Conservation (phyloP, 371 early-diverging fungal species). For the Apophysomyces sp. region DNA sequence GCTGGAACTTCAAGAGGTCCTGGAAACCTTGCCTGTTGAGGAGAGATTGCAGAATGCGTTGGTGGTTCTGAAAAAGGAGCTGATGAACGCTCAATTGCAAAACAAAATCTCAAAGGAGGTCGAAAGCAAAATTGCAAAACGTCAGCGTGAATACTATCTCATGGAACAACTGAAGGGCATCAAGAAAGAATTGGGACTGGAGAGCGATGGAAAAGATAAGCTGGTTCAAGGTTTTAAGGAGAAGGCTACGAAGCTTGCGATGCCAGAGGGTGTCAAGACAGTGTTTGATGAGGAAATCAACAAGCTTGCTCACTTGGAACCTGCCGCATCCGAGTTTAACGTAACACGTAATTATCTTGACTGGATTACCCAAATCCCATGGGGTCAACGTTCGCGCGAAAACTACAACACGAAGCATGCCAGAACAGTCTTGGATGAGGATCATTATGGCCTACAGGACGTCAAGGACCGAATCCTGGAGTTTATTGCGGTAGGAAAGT, state of each 20-base stretch:
- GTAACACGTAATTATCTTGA: constrained; percentile 97
- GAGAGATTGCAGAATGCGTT: constrained; percentile 91
- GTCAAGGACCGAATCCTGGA: constrained; percentile 98
- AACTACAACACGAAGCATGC: constrained; percentile 90
- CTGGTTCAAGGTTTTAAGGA: constrained; percentile 90
- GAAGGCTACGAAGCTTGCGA: constrained; percentile 74
- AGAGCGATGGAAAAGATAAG: constrained; percentile 96
- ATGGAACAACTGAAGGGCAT: constrained; percentile 99
- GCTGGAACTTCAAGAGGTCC: constrained; percentile 88
- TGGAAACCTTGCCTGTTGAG: constrained; percentile 86
- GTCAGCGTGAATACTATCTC: constrained; percentile 95
- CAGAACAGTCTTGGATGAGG: constrained; percentile 86
- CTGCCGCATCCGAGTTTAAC: constrained; percentile 96
- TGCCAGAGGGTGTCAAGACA: constrained; percentile 89
- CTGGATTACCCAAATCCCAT: constrained; percentile 96
- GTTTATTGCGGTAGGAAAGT: constrained; percentile 97
- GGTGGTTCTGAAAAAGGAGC: constrained; percentile 92
- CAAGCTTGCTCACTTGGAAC: constrained; percentile 92
- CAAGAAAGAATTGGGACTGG: constrained; percentile 96
- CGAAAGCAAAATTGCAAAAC: constrained; percentile 92
- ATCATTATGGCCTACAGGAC: constrained; percentile 98
- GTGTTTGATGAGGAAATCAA: constrained; percentile 97
- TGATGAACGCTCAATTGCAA: constrained; percentile 94
- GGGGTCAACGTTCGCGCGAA: constrained; percentile 89
- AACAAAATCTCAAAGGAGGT: constrained; percentile 95